A percentile compares a stretch with the other conserved stretches of the same genome.
Conservation (phyloP, 2,329 filamentous ascomycete genomes). For the Byssoonygena ceratinophila region DNA sequence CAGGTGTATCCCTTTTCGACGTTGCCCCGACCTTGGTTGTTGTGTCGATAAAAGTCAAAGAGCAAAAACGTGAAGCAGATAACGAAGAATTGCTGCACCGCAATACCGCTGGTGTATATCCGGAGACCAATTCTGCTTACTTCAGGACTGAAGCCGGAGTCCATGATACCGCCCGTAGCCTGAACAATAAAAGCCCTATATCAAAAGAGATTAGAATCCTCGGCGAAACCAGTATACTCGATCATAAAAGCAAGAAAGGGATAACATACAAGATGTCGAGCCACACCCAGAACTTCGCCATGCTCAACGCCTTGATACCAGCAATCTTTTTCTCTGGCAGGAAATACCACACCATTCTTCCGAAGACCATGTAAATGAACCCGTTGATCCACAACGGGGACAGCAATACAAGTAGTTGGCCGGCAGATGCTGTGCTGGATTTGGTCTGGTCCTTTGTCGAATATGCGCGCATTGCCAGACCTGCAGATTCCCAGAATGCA, state of each 20-base stretch:
- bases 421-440: conserved; percentile 10
- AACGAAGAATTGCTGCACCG: conserved; percentile 45
- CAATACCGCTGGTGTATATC: conserved; percentile 26
- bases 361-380: conserved; percentile 38
- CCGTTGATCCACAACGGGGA: conserved; percentile 16
- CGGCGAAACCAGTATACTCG: too few species aligned
- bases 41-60: conserved; percentile 37
- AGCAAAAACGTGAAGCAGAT: conserved; percentile 42
- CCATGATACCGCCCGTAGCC: conserved; percentile 17
- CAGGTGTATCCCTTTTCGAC: conserved; percentile 17
- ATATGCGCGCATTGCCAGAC: conserved; percentile 10
- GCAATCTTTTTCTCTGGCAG: conserved; percentile 30
- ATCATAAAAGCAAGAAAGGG: too few species aligned
- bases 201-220: too few species aligned
- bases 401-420: conserved; percentile 30
- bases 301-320: conserved; percentile 27
- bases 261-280: conserved; percentile 28
- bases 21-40: conserved; percentile 23
- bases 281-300: conserved; percentile 33
- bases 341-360: conserved; percentile 38
- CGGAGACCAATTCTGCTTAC: conserved; percentile 18
- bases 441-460: conserved; percentile 7
- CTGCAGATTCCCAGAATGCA: conserved; percentile 12
- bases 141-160: conserved; percentile 14
- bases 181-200: conserved; percentile 17